Percentiles rank a stretch among this genome's conserved stretches.
Conservation (phyloP, 306 rosid species). For the Dalbergia cochinchinensis region DNA sequence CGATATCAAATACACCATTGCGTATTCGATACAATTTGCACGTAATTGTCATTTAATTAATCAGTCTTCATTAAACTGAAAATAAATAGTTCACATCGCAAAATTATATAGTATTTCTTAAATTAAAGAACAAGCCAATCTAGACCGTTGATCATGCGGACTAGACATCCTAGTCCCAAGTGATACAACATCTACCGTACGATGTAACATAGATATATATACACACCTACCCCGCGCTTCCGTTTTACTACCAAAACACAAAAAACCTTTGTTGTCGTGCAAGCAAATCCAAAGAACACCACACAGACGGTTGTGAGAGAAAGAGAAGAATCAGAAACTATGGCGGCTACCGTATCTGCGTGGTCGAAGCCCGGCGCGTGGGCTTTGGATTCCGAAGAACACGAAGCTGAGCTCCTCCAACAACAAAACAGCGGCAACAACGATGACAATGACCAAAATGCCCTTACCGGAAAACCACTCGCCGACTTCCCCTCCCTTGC, state of each 20-base stretch:
- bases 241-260: background rate
- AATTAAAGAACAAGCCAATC: background rate
- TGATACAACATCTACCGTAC: background rate
- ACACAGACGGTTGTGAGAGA: background rate
- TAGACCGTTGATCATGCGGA: background rate
- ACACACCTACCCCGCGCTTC: background rate
- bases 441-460: background rate
- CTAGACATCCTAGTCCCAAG: background rate
- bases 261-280: constrained; percentile 17
- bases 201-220: background rate
- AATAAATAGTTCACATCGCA: too few relatives aligned
- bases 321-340: constrained; percentile 35
- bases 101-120: background rate
- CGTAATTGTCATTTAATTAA: too few relatives aligned
- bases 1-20: too few relatives aligned
- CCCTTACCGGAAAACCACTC: constrained; percentile 38
- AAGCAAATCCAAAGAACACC: background rate
- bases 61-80: too few relatives aligned
- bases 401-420: constrained; percentile 78
- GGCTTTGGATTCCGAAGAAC: constrained; percentile 86
- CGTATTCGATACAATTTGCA: too few relatives aligned
- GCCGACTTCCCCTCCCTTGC: constrained; percentile 90
- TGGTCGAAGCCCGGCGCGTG: constrained; percentile 98
- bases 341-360: constrained; percentile 93
- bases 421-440: constrained; percentile 41